Conservation (phyloP, 805 yeast genomes). For the Sugiyamaella marilandica region DNA sequence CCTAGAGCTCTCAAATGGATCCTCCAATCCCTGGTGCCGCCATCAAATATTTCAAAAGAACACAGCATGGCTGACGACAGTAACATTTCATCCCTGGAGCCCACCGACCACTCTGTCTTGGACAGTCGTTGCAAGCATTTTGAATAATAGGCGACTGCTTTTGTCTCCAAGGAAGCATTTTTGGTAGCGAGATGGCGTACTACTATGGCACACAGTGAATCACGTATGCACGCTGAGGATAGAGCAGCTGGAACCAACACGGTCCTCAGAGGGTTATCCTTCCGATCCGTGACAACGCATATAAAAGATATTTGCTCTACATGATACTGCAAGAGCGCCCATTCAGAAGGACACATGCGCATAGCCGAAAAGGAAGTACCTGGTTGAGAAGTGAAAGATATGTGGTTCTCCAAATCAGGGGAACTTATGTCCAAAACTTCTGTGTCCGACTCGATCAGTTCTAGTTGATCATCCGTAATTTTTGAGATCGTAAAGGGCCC, state of each 20-base stretch:
- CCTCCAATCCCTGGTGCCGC: constrained; percentile 4
- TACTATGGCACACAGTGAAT: constrained; percentile 4
- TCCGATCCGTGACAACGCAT: constrained; percentile 1
- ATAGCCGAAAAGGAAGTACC: no score
- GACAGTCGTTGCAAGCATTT: constrained; percentile 1
- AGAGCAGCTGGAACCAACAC: constrained; percentile 5
- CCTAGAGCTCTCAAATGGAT: constrained; percentile 2
- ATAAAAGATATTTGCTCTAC: constrained; percentile 3
- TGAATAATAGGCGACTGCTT: constrained; percentile 3
- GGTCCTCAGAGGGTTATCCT: constrained; percentile 2
- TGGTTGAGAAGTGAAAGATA: no score
- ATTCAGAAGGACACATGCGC: neutral
- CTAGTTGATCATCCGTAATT: no score
- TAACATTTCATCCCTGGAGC: neutral
- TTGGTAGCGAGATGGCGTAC: constrained; percentile 2
- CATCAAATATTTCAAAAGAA: constrained; percentile 10
- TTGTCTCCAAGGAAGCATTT: neutral
- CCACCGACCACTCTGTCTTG: no score
- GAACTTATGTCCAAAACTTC: no score
- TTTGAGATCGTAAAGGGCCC: no score
- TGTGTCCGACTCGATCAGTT: no score
- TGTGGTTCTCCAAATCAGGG: no score
- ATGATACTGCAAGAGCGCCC: constrained; percentile 5
- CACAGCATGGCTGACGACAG: constrained; percentile 5
- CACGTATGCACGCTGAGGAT: neutral